Evolutionary conservation across 768 basidiomycete species (phyloP).

Genomic region (Mycena indigotica): DNA sequence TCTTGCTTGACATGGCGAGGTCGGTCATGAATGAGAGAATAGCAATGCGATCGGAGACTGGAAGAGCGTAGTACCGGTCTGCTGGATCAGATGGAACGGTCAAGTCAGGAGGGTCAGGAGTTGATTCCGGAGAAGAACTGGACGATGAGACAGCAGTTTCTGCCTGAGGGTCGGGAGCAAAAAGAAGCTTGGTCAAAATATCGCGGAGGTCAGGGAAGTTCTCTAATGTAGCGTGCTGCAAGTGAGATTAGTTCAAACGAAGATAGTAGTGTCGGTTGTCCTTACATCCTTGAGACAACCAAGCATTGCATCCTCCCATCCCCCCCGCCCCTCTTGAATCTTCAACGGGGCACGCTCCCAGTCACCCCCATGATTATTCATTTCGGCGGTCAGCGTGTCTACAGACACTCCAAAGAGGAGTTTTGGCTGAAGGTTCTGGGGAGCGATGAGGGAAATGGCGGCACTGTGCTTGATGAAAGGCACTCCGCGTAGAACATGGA

Average conservation of each 20-base stretch:
- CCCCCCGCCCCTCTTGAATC: slow-evolving; percentile 71
- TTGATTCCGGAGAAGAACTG: slow-evolving; percentile 50
- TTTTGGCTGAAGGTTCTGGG: slow-evolving; percentile 45
- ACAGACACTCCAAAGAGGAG: slow-evolving; percentile 57
- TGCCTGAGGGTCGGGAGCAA: slow-evolving; percentile 57
- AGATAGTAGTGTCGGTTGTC: slow-evolving; percentile 1
- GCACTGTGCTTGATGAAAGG: slow-evolving; percentile 76
- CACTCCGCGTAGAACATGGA: slow-evolving; percentile 87
- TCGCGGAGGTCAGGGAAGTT: slow-evolving; percentile 76
- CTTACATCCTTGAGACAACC: slow-evolving; percentile 89
- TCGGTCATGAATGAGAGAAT: slow-evolving; percentile 90
- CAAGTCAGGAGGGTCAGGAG: slow-evolving; percentile 41
- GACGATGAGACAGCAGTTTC: slow-evolving; percentile 51
- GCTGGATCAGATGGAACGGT: slow-evolving; percentile 52
- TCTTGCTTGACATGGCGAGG: slow-evolving; percentile 86
- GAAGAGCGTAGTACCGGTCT: slow-evolving; percentile 73
- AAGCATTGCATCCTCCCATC: slow-evolving; percentile 91
- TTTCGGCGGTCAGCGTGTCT: slow-evolving; percentile 63
- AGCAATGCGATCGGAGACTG: slow-evolving; percentile 78
- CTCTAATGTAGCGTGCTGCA: slow-evolving; percentile 70
- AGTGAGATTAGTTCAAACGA: background rate
- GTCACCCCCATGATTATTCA: slow-evolving; percentile 82
- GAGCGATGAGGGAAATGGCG: slow-evolving; percentile 62
- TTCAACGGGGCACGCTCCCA: slow-evolving; percentile 82
- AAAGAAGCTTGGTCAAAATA: slow-evolving; percentile 72